Percentiles rank a stretch among this genome's conserved stretches.
Evolutionary conservation across 805 yeast species (phyloP).

Genomic region (Metschnikowia continentalis): DNA sequence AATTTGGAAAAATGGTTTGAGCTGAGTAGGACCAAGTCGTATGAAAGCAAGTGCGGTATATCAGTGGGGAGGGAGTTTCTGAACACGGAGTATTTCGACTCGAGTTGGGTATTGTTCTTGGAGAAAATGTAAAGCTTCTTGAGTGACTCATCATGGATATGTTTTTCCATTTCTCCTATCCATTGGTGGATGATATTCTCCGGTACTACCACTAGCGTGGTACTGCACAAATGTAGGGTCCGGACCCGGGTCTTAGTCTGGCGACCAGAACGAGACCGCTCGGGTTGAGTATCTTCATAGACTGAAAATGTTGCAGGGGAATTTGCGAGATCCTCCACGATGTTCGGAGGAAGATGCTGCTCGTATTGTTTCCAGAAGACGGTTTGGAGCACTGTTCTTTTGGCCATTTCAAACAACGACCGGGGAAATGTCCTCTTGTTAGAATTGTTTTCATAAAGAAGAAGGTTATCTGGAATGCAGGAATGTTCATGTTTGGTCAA

Average conservation of each 20-base stretch:
- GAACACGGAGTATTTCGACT: slow-evolving; percentile 13
- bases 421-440: neutral
- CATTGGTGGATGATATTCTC: slow-evolving; percentile 67
- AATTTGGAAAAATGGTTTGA: slow-evolving; percentile 39
- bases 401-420: slow-evolving; percentile 39
- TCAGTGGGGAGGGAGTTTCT: slow-evolving; percentile 19
- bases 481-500: slow-evolving; percentile 52
- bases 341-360: slow-evolving; percentile 42
- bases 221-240: slow-evolving; percentile 41
- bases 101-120: slow-evolving; percentile 10
- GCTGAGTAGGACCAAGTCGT: slow-evolving; percentile 53
- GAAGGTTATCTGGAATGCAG: slow-evolving; percentile 33
- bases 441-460: slow-evolving; percentile 14
- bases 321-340: slow-evolving; percentile 30
- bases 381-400: slow-evolving; percentile 36
- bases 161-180: slow-evolving; percentile 56
- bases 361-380: slow-evolving; percentile 54
- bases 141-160: slow-evolving; percentile 39
- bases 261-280: slow-evolving; percentile 16
- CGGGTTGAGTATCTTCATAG: slow-evolving; percentile 5
- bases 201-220: slow-evolving; percentile 61
- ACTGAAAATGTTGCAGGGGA: slow-evolving; percentile 46
- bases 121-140: slow-evolving; percentile 29
- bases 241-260: slow-evolving; percentile 11
- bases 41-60: slow-evolving; percentile 33